Evolutionary conservation across 176 grass and related monocot species (phyloP).

Genomic region (Zea mays): DNA sequence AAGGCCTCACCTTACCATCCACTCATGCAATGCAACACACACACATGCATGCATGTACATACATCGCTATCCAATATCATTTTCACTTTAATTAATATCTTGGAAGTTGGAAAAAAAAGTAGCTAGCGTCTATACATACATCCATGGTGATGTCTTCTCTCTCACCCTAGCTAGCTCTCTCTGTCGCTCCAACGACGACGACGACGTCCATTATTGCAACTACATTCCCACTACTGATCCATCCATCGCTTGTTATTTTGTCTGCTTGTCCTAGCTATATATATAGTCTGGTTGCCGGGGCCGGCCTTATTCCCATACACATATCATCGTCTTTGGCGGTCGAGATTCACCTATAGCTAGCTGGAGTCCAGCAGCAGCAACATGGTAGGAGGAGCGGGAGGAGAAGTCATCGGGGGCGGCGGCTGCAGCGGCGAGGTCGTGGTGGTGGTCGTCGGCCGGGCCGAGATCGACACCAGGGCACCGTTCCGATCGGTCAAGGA

Average conservation of each 20-base stretch:
- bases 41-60: too few species aligned
- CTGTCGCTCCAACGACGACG: neutral
- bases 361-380: neutral
- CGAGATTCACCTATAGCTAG: neutral
- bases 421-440: neutral
- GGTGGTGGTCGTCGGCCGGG: constrained; percentile 38
- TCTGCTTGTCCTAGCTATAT: neutral
- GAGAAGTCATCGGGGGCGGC: neutral
- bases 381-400: neutral
- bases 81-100: too few species aligned
- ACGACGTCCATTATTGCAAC: constrained; percentile 40
- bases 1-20: too few species aligned
- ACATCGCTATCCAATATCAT: too few species aligned
- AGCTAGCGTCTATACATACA: neutral
- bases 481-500: constrained; percentile 93
- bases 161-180: neutral
- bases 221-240: constrained; percentile 52
- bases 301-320: neutral
- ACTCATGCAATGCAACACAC: too few species aligned
- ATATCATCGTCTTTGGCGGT: neutral
- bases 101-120: too few species aligned
- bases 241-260: constrained; percentile 1
- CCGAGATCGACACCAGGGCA: constrained; percentile 82
- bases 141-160: neutral
- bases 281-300: too few species aligned